These are phyloP conservation scores for Talaromyces liani DNA, from an alignment of 495 filamentous ascomycete species.

Conservation along the genomic window DNA sequence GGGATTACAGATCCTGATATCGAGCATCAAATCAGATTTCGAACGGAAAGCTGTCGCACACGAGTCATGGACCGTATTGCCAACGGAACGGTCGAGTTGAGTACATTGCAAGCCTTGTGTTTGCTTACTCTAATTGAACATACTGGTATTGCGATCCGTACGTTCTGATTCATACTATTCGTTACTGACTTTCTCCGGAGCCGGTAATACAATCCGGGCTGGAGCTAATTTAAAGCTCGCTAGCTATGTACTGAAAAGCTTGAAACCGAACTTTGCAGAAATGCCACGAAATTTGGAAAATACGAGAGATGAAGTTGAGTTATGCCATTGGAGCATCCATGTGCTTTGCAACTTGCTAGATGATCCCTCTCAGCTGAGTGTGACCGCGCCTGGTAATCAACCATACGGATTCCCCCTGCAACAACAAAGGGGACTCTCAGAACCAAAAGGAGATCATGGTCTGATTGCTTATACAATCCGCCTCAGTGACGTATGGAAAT, in stretches of 20 bases:
- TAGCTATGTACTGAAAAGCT: conserved; percentile 27
- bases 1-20: conserved; percentile 8
- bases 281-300: conserved; percentile 16
- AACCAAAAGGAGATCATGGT: conserved; percentile 23
- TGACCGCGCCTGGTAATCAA: not conserved
- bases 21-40: conserved; percentile 14
- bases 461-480: conserved; percentile 29
- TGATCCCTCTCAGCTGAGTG: not conserved
- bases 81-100: conserved; percentile 29
- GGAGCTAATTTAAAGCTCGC: conserved; percentile 30
- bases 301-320: conserved; percentile 26
- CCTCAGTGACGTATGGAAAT: conserved; percentile 31
- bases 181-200: conserved; percentile 6
- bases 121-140: conserved; percentile 34
- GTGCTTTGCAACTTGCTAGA: conserved; percentile 31
- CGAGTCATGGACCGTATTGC: conserved; percentile 25
- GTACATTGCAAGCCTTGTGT: conserved; percentile 34
- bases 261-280: conserved; percentile 16
- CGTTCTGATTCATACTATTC: no score
- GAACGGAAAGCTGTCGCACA: conserved; percentile 21
- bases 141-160: conserved; percentile 19
- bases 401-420: not conserved
- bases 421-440: not conserved
- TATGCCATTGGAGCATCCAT: conserved; percentile 32
- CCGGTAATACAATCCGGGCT: conserved; percentile 28